phyloP scores from a whole-genome alignment of 495 filamentous ascomycete genomes.

The Penicilliopsis zonata region DNA sequence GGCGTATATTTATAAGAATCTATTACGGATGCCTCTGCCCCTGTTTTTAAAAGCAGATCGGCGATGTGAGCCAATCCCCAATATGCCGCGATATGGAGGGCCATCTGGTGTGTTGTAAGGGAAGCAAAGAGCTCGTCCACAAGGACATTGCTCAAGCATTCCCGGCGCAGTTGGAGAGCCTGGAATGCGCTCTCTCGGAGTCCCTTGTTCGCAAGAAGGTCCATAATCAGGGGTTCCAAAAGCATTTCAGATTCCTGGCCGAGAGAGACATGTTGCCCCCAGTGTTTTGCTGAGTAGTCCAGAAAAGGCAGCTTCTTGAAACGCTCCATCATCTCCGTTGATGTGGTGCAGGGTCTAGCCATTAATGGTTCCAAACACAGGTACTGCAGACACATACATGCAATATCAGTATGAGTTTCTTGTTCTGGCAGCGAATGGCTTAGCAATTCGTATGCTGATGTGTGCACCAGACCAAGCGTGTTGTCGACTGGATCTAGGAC shows the following conservation, averaged over 20 bases:
- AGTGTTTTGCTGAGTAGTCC: not conserved
- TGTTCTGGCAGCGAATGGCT: not conserved
- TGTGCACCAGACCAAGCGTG: slow-evolving; percentile 6
- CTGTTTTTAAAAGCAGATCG: not conserved
- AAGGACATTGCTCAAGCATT: not conserved
- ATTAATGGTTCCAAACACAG: not conserved
- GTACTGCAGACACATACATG: not conserved
- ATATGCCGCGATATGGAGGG: slow-evolving; percentile 5
- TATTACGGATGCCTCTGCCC: not conserved
- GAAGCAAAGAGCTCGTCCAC: slow-evolving; percentile 1
- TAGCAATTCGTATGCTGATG: slow-evolving; percentile 4
- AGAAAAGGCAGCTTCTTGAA: not conserved
- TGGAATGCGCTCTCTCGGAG: not conserved
- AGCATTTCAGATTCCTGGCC: not conserved
- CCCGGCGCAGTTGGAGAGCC: not conserved
- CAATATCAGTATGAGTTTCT: not conserved
- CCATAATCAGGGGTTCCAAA: not conserved
- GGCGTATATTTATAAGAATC: slow-evolving; percentile 11
- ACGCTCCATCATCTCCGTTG: not conserved
- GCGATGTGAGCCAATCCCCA: slow-evolving; percentile 1
- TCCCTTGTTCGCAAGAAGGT: not conserved
- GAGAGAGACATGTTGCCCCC: not conserved
- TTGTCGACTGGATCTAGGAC: slow-evolving; percentile 4
- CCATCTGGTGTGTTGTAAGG: not conserved
- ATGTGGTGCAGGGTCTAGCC: not conserved